Conservation (phyloP, 345 rosid genomes). For the Litchi chinensis region DNA sequence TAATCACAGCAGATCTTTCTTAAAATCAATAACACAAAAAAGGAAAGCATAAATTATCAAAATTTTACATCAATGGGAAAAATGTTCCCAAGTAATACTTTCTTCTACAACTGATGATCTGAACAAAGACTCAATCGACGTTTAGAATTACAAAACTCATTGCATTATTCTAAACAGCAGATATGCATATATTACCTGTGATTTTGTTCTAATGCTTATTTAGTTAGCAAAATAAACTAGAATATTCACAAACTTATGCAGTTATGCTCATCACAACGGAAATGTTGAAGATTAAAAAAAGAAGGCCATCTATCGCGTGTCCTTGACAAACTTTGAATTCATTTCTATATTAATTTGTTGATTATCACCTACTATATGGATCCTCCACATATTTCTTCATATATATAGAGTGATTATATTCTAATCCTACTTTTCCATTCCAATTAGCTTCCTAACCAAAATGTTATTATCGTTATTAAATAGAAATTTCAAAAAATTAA, state of each 20-base stretch:
- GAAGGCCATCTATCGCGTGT: too few species aligned
- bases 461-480: neutral
- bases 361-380: too few species aligned
- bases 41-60: neutral
- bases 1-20: neutral
- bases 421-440: neutral
- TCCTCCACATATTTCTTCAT: too few species aligned
- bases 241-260: neutral
- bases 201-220: too few species aligned
- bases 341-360: too few species aligned
- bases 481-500: too few species aligned
- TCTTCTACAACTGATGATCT: neutral
- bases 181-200: neutral
- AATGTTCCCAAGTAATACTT: neutral
- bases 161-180: neutral
- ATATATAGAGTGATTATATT: neutral
- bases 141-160: neutral
- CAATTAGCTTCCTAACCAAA: neutral
- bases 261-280: neutral
- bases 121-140: neutral
- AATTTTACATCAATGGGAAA: neutral
- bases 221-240: neutral
- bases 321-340: too few species aligned
- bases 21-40: neutral
- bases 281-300: neutral